Conservation (phyloP, 306 rosid genomes). For the Crotalaria pallida region DNA sequence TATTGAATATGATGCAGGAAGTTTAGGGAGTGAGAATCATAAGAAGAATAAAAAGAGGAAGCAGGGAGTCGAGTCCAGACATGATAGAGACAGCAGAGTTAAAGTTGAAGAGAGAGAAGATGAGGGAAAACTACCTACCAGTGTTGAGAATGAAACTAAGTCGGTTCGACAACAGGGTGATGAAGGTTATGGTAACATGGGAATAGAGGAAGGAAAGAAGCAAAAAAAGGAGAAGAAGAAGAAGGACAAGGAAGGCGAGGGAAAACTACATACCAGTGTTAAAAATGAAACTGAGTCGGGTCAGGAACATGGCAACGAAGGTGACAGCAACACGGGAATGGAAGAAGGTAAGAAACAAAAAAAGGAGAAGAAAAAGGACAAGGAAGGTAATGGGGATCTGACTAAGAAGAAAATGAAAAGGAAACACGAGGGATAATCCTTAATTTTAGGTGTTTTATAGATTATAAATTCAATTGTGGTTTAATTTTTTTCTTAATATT, state of each 20-base stretch:
- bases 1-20: neutral
- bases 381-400: neutral
- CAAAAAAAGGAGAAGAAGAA: neutral
- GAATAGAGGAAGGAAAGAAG: slow-evolving; percentile 11
- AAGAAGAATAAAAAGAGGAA: slow-evolving; percentile 26
- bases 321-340: neutral
- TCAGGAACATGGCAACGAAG: neutral
- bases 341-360: slow-evolving; percentile 16
- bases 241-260: neutral
- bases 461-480: too few relatives aligned
- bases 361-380: slow-evolving; percentile 3
- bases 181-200: neutral
- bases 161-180: neutral
- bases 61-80: neutral
- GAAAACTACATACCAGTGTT: neutral
- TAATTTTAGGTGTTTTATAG: too few relatives aligned
- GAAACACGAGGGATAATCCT: neutral
- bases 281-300: neutral
- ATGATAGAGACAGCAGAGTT: neutral
- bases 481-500: too few relatives aligned
- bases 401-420: slow-evolving; percentile 20
- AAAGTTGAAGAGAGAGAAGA: neutral
- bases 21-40: slow-evolving; percentile 3
- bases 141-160: neutral
- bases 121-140: neutral